These are phyloP conservation scores for Sarcodon aspratus DNA, from an alignment of 768 basidiomycete genomes.

Conservation along the genomic window DNA sequence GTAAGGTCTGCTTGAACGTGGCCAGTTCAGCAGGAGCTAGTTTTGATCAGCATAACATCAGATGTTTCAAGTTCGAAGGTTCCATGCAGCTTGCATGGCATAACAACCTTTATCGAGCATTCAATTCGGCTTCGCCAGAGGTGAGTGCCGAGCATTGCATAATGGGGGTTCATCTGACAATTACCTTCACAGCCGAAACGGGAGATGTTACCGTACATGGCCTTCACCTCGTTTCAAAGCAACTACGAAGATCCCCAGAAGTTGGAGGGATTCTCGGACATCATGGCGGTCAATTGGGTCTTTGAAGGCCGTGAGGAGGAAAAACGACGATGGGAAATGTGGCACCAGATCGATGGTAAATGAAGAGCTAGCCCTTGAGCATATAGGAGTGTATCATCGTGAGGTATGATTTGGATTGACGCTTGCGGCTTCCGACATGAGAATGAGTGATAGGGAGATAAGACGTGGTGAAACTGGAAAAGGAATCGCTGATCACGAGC, in stretches of 20 bases:
- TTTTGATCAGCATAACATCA: slow-evolving; percentile 12
- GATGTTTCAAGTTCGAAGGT: slow-evolving; percentile 69
- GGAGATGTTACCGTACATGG: slow-evolving; percentile 44
- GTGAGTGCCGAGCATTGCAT: slow-evolving; percentile 16
- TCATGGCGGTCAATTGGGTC: slow-evolving; percentile 69
- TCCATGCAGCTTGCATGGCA: slow-evolving; percentile 83
- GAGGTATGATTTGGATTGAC: too few species aligned
- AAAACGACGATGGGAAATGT: slow-evolving; percentile 65
- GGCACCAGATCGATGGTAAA: slow-evolving; percentile 73
- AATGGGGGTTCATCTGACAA: slow-evolving; percentile 1
- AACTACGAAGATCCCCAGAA: slow-evolving; percentile 55
- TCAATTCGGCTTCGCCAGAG: slow-evolving; percentile 40
- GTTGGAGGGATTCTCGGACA: slow-evolving; percentile 68
- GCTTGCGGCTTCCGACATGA: too few species aligned
- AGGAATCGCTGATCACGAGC: too few species aligned
- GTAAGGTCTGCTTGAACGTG: slow-evolving; percentile 33
- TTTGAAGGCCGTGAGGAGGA: slow-evolving; percentile 73
- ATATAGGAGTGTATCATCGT: too few species aligned
- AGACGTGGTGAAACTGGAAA: too few species aligned
- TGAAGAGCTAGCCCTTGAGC: slow-evolving; percentile 11
- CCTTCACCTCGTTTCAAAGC: slow-evolving; percentile 44
- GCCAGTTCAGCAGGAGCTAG: background rate
- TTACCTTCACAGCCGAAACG: slow-evolving; percentile 29
- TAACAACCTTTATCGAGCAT: slow-evolving; percentile 86
- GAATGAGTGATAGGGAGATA: too few species aligned